phyloP scores from a whole-genome alignment of 176 grass and related monocot genomes.

The Aegilops tauschii region DNA sequence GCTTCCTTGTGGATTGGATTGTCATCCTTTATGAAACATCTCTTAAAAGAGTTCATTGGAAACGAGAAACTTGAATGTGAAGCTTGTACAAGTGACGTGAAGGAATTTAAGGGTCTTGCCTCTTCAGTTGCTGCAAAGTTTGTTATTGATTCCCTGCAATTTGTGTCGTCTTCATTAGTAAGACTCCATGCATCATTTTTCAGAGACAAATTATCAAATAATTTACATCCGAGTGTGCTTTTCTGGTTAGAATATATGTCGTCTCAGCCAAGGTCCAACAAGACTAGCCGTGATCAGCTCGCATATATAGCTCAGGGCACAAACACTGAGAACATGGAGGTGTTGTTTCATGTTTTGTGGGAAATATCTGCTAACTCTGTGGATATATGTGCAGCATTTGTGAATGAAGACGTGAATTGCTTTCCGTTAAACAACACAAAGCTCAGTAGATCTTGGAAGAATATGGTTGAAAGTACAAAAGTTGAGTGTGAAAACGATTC shows the following conservation, averaged over 20 bases:
- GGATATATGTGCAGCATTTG: slow-evolving; percentile 69
- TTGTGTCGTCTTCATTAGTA: slow-evolving; percentile 65
- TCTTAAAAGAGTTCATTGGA: slow-evolving; percentile 42
- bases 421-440: slow-evolving; percentile 45
- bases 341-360: slow-evolving; percentile 59
- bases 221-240: slow-evolving; percentile 36
- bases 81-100: slow-evolving; percentile 20
- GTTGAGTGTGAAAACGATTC: slow-evolving; percentile 34
- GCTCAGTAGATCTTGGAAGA: slow-evolving; percentile 64
- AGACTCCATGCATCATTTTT: slow-evolving; percentile 69
- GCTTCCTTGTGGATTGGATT: slow-evolving; percentile 72
- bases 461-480: slow-evolving; percentile 33
- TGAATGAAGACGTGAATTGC: slow-evolving; percentile 59
- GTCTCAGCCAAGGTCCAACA: slow-evolving; percentile 33
- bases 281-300: slow-evolving; percentile 38
- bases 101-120: slow-evolving; percentile 29
- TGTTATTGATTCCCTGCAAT: slow-evolving; percentile 54
- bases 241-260: slow-evolving; percentile 59
- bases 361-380: slow-evolving; percentile 57
- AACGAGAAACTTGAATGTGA: slow-evolving; percentile 41
- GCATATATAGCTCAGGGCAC: slow-evolving; percentile 36
- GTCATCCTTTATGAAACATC: slow-evolving; percentile 51
- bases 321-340: slow-evolving; percentile 47
- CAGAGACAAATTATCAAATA: slow-evolving; percentile 47
- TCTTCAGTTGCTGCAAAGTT: slow-evolving; percentile 45